These are phyloP conservation scores for Debaryomycetaceae sp. DNA, from an alignment of 1,139 yeast species.

Conservation along the genomic window DNA sequence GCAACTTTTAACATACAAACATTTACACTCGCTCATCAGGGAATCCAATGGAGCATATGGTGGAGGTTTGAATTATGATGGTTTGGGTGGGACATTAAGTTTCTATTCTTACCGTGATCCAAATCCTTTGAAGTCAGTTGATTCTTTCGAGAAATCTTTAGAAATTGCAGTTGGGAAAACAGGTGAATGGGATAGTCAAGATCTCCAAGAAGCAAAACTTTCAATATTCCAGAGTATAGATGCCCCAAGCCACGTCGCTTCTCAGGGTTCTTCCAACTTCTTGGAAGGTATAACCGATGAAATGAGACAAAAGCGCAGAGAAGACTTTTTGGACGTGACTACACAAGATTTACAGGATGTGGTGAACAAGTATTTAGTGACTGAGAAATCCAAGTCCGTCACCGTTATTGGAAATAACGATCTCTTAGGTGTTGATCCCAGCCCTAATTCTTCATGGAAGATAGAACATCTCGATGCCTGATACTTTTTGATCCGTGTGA, in stretches of 20 bases:
- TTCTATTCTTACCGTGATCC: constrained; percentile 95
- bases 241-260: constrained; percentile 80
- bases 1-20: constrained; percentile 75
- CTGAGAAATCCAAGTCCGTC: constrained; percentile 24
- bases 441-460: constrained; percentile 25
- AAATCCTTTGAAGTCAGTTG: constrained; percentile 67
- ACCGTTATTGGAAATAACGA: constrained; percentile 55
- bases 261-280: constrained; percentile 70
- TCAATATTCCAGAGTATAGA: constrained; percentile 89
- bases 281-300: constrained; percentile 72
- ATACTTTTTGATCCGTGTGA: not conserved
- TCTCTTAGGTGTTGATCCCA: constrained; percentile 21
- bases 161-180: constrained; percentile 48
- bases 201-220: constrained; percentile 84
- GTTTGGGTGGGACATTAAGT: constrained; percentile 74
- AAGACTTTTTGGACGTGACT: constrained; percentile 61
- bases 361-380: constrained; percentile 55
- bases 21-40: constrained; percentile 83
- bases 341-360: constrained; percentile 62
- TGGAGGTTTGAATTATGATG: constrained; percentile 85
- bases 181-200: constrained; percentile 45
- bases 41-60: constrained; percentile 99
- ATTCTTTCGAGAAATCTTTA: constrained; percentile 59
- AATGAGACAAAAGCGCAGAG: constrained; percentile 78
- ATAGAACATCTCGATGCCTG: constrained; percentile 15